Base-by-base conservation (phyloP, 1,139 yeast genomes). In the Hanseniaspora sp. region DNA sequence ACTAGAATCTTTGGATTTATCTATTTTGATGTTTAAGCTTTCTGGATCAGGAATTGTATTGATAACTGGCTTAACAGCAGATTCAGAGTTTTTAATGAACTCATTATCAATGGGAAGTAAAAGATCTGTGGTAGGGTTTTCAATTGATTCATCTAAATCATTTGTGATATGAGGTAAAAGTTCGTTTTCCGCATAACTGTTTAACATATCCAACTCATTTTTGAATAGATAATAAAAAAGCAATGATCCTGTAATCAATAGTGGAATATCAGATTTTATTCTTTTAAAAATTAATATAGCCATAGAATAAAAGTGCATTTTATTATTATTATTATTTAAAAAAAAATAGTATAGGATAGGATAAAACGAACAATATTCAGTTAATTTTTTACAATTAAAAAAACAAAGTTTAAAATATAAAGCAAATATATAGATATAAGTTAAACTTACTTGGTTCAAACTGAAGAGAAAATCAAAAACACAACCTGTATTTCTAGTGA, bases 161-260 rank as follows among this genome's bases (percentile, higher is more conserved):
- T 47, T 37, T 5, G 59, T 61, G 33, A 65, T 64, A 1, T 64
- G 59, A 4, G 69, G 69, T 49, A 64, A 56, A 35, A 59, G 62
- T 47, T 67, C 69, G 44, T 63, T 65, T 48, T 65, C 67, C 11
- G 70, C 70, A 52, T 59, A 65, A 0, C 69, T 64, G 53, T 67
- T 67, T 40, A 67, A 56, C 55, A 63, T 65, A 47, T 65, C 64
- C n/a, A 67, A 61, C 55, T 67, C 69, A 59, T 67, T 67, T 56
- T 64, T 62, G 49, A 67, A 66, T 3, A 67, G 64, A 55, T 67
- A 67, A 51, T 67, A 67, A 48, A 67, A 67, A 23, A 67, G 59
- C 37, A 66, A 46, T 3, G 61, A 59, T 28, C 64, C 64, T 6
- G 69, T 66, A 3, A 61, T 56, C 1, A 60, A 57, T 34, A 66